Base-by-base conservation (phyloP, 2,329 filamentous ascomycete genomes). In the Ascochyta viciae-villosae region DNA sequence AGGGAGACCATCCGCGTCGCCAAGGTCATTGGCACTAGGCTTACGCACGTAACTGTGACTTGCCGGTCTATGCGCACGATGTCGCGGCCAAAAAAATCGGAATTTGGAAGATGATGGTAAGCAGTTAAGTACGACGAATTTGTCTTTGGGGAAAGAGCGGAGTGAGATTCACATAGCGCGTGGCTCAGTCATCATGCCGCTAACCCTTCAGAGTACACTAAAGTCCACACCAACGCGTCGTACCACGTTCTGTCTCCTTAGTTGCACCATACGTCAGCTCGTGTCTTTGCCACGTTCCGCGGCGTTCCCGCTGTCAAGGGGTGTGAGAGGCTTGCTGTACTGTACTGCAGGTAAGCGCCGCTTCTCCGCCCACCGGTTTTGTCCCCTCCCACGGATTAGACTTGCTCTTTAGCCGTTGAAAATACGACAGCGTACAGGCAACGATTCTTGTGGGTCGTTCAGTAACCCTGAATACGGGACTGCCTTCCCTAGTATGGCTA, bases 121-220 rank as follows among this genome's bases (percentile, higher is more conserved):
- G 52, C 38, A 41, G 15, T 15, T 4, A 39, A 16, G 31, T 44
- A 26, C 39, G 38, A 39, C 13, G 31, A 44, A n/a, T 44, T 43
- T 27, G 40, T 29, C 46, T 31, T 38, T 43, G 42, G 48, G 38
- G 12, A 57, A 57, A 57, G 54, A 57, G 54, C 54, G 38, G 54
- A 48, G 48, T 57, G 48, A 57, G 54, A 57, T 29, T 24, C 8
- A 29, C 16, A 22, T 51, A 41, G 48, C 33, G 48, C 33, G 54
- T 23, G 19, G 47, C 42, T 57, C 48, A 57, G 42, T 51, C 43
- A 57, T 57, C 54, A 43, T 44, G 22, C 40, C 48, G 38, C 38
- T 57, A 57, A 38, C 33, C 48, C 27, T 27, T 2, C 34, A 26
- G n/a, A 43, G 23, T 34, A 43, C 23, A 24, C 42, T 22, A 24